A percentile compares a stretch with the other conserved stretches of the same genome.
These are phyloP conservation scores for Chlamydomonas reinhardtii DNA, from an alignment of 163 green algal species.

Conservation along the genomic window DNA sequence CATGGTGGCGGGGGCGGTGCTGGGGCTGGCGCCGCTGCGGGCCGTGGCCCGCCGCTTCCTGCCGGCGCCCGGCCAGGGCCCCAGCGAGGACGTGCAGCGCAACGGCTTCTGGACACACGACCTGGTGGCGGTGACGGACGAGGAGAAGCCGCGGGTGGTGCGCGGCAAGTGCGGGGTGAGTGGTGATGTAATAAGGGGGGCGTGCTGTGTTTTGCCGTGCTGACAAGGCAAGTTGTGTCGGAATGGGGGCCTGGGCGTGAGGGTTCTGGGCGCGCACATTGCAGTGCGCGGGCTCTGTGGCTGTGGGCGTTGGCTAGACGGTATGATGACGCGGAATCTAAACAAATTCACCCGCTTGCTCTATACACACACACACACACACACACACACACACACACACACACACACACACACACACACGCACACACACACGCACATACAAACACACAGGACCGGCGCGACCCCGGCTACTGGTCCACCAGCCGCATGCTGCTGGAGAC, in stretches of 20 bases:
- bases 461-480: slow-evolving; percentile 77
- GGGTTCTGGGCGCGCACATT: too few species aligned
- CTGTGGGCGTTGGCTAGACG: too few species aligned
- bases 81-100: slow-evolving; percentile 48
- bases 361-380: neutral
- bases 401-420: neutral
- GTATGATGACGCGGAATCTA: too few species aligned
- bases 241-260: too few species aligned
- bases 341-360: too few species aligned
- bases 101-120: slow-evolving; percentile 60
- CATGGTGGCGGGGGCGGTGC: slow-evolving; percentile 17
- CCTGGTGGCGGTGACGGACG: slow-evolving; percentile 63
- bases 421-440: neutral
- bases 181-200: neutral
- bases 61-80: slow-evolving; percentile 64
- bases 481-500: slow-evolving; percentile 86
- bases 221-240: too few species aligned
- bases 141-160: slow-evolving; percentile 49
- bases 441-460: slow-evolving; percentile 44
- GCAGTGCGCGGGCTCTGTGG: too few species aligned
- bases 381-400: neutral
- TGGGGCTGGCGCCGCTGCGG: slow-evolving; percentile 44
- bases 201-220: neutral
- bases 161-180: slow-evolving; percentile 34
- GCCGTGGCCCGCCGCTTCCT: slow-evolving; percentile 30